These are phyloP conservation scores for Oenanthe javanica DNA, from an alignment of 140 eudicot genomes.

Conservation along the genomic window DNA sequence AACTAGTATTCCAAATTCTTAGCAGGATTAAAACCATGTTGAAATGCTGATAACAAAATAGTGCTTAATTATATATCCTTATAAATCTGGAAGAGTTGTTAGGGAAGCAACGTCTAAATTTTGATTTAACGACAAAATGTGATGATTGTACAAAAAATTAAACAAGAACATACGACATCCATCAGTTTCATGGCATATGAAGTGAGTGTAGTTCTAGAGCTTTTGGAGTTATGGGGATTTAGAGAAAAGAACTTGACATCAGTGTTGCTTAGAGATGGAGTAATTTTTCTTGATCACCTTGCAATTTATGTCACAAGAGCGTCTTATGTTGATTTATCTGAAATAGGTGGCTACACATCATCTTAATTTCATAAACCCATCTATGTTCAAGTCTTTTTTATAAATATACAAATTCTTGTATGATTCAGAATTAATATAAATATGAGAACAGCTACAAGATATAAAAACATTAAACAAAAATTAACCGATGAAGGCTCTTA, in stretches of 20 bases:
- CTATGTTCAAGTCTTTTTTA: neutral
- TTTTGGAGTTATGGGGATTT: neutral
- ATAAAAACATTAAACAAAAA: neutral
- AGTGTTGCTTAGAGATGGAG: neutral
- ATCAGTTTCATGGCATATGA: neutral
- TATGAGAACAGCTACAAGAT: neutral
- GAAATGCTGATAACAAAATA: neutral
- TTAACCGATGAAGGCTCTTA: slow-evolving; percentile 13
- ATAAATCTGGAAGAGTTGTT: neutral
- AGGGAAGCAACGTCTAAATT: neutral
- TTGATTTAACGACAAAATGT: neutral
- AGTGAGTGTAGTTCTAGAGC: neutral
- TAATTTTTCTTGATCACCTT: neutral
- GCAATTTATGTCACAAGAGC: neutral
- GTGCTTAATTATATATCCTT: neutral
- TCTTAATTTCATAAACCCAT: neutral
- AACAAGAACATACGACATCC: neutral
- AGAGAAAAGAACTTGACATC: neutral
- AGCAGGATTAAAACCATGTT: neutral
- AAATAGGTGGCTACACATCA: neutral
- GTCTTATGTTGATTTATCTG: neutral
- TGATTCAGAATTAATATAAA: neutral
- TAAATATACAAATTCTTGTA: neutral
- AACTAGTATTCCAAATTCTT: neutral
- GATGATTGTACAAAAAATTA: neutral